A percentile compares a stretch with the other conserved stretches of the same genome.
phyloP scores from a whole-genome alignment of 225 moss, liverwort and hornwort species.

The Straminergon stramineum region DNA sequence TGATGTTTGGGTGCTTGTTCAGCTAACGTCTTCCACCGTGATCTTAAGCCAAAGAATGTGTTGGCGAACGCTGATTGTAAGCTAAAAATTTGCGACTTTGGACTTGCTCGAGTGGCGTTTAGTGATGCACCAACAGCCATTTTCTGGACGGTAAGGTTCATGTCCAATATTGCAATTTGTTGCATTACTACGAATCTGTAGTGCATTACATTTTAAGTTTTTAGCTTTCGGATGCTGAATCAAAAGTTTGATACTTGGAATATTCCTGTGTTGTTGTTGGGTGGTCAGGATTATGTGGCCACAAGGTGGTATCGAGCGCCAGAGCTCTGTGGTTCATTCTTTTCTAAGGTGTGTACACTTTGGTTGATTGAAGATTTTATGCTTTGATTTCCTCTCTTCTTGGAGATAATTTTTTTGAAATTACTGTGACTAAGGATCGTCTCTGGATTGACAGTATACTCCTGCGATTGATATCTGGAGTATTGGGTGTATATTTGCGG shows the following conservation, averaged over 20 bases:
- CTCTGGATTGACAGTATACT: slow-evolving; percentile 64
- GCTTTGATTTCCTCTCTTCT: neutral
- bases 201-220: neutral
- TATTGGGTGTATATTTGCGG: slow-evolving; percentile 99
- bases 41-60: slow-evolving; percentile 98
- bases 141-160: slow-evolving; percentile 87
- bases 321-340: slow-evolving; percentile 98
- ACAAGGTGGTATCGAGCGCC: slow-evolving; percentile 99
- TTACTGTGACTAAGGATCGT: neutral
- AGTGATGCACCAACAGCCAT: slow-evolving; percentile 98
- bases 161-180: neutral
- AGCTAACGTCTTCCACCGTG: slow-evolving; percentile 99
- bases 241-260: neutral
- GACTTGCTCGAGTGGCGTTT: slow-evolving; percentile 98
- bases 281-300: slow-evolving; percentile 89
- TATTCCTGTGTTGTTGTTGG: neutral
- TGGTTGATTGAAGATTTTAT: neutral
- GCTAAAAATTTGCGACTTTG: slow-evolving; percentile 98
- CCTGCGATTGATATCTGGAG: slow-evolving; percentile 99
- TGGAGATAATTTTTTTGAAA: neutral
- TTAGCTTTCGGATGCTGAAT: neutral
- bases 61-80: slow-evolving; percentile 99
- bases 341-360: slow-evolving; percentile 66
- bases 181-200: neutral
- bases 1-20: slow-evolving; percentile 16